Conservation (phyloP, 2,329 filamentous ascomycete species). For the Verticillium albo-atrum region DNA sequence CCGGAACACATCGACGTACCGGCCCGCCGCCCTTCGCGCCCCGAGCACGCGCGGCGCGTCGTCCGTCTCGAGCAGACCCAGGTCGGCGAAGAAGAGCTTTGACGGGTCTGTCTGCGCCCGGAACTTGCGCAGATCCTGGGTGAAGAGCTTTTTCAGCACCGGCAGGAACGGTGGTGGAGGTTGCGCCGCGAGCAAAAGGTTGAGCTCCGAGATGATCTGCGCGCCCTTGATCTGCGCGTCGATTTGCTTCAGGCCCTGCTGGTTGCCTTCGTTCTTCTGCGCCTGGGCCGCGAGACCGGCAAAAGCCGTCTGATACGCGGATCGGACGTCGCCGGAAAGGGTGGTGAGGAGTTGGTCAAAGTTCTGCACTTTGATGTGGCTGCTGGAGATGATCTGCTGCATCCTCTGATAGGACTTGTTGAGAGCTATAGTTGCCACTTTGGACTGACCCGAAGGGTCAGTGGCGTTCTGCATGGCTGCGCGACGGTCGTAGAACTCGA, state of each 20-base stretch:
- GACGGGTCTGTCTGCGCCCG: conserved; percentile 58
- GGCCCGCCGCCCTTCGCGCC: conserved; percentile 27
- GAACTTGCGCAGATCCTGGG: conserved; percentile 53
- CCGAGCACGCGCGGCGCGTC: conserved; percentile 48
- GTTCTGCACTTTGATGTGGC: conserved; percentile 53
- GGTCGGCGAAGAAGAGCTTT: conserved; percentile 69
- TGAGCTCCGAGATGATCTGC: conserved; percentile 46
- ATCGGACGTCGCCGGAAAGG: conserved; percentile 44
- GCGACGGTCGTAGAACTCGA: conserved; percentile 44
- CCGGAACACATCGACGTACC: conserved; percentile 53
- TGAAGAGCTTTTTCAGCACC: conserved; percentile 64
- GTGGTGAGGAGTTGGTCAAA: conserved; percentile 57
- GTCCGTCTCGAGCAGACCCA: conserved; percentile 61
- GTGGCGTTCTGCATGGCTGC: conserved; percentile 33
- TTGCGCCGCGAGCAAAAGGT: conserved; percentile 43
- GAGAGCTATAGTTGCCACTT: conserved; percentile 45
- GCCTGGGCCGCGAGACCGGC: conserved; percentile 39
- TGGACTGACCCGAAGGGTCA: conserved; percentile 30
- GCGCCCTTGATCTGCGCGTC: conserved; percentile 39
- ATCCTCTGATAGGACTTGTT: conserved; percentile 53
- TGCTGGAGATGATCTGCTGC: conserved; percentile 43
- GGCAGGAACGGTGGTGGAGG: conserved; percentile 43
- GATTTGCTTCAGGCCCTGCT: conserved; percentile 31
- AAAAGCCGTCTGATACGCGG: conserved; percentile 42
- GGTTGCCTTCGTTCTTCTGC: conserved; percentile 23